Conservation (phyloP, 805 yeast genomes). For the Schwanniomyces yamadae region DNA sequence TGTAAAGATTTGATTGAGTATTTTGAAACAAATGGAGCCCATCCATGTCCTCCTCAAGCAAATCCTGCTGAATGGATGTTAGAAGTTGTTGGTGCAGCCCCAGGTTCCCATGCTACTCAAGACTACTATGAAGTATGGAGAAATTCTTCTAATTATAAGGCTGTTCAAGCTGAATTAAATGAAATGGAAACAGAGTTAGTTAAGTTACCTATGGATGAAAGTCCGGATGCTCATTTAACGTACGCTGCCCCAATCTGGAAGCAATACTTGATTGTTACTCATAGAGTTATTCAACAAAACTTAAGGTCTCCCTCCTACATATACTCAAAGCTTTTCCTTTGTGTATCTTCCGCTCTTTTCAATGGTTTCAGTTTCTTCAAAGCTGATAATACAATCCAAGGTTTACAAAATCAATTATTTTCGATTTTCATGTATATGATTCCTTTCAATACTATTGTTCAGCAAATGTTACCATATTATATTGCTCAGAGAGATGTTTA, state of each 20-base stretch:
- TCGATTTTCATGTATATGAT: slow-evolving; percentile 47
- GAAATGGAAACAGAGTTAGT: slow-evolving; percentile 58
- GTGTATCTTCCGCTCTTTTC: slow-evolving; percentile 55
- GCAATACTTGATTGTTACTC: slow-evolving; percentile 30
- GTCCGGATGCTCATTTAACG: slow-evolving; percentile 24
- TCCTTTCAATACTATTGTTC: slow-evolving; percentile 39
- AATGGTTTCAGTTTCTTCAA: slow-evolving; percentile 73
- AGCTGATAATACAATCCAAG: slow-evolving; percentile 55
- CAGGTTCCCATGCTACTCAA: slow-evolving; percentile 70
- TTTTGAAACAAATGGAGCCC: slow-evolving; percentile 72
- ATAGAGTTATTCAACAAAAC: slow-evolving; percentile 26
- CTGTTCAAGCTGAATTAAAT: slow-evolving; percentile 58
- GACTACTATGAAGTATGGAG: slow-evolving; percentile 79
- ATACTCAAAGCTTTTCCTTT: slow-evolving; percentile 58
- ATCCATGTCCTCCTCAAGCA: slow-evolving; percentile 36
- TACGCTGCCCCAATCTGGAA: slow-evolving; percentile 30
- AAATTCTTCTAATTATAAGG: slow-evolving; percentile 59
- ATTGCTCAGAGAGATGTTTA: slow-evolving; percentile 43
- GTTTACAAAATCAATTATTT: slow-evolving; percentile 65
- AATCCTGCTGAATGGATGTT: slow-evolving; percentile 79
- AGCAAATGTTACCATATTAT: slow-evolving; percentile 45
- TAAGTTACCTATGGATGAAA: slow-evolving; percentile 23
- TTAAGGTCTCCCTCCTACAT: slow-evolving; percentile 67
- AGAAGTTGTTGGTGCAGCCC: slow-evolving; percentile 80
- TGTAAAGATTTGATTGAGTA: slow-evolving; percentile 58